Evolutionary conservation across 345 rosid genomes (phyloP).

Genomic region (Boechera retrofracta): DNA sequence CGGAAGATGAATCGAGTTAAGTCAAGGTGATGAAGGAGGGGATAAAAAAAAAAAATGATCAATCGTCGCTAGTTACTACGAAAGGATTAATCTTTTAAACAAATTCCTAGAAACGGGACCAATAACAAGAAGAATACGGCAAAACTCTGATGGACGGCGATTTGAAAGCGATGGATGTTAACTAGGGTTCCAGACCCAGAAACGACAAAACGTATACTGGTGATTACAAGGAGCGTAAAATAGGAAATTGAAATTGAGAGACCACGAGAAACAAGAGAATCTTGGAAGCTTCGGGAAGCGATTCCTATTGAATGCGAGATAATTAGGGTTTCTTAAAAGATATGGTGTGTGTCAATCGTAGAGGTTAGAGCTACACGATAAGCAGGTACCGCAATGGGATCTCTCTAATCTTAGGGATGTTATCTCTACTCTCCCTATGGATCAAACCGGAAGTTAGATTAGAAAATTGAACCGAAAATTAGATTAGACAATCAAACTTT

Average conservation of each 20-base stretch:
- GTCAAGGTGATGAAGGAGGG: not conserved
- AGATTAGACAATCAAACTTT: not conserved
- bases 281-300: slow-evolving; percentile 13
- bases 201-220: not conserved
- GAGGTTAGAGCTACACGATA: slow-evolving; percentile 36
- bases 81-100: slow-evolving; percentile 6
- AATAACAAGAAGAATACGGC: not conserved
- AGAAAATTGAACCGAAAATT: not conserved
- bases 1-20: slow-evolving; percentile 17
- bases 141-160: slow-evolving; percentile 38
- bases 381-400: not conserved
- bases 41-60: not conserved
- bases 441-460: not conserved
- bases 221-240: not conserved
- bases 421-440: not conserved
- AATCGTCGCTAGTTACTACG: not conserved
- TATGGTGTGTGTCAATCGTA: slow-evolving; percentile 22
- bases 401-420: not conserved
- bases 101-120: not conserved
- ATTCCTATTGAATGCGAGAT: slow-evolving; percentile 9
- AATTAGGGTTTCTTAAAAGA: slow-evolving; percentile 24
- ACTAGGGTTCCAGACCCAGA: slow-evolving; percentile 25
- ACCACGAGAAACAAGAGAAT: not conserved
- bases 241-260: slow-evolving; percentile 2
- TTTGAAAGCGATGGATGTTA: slow-evolving; percentile 22